These are phyloP conservation scores for Penicillium polonicum DNA, from an alignment of 2,329 filamentous ascomycete genomes.

Conservation along the genomic window DNA sequence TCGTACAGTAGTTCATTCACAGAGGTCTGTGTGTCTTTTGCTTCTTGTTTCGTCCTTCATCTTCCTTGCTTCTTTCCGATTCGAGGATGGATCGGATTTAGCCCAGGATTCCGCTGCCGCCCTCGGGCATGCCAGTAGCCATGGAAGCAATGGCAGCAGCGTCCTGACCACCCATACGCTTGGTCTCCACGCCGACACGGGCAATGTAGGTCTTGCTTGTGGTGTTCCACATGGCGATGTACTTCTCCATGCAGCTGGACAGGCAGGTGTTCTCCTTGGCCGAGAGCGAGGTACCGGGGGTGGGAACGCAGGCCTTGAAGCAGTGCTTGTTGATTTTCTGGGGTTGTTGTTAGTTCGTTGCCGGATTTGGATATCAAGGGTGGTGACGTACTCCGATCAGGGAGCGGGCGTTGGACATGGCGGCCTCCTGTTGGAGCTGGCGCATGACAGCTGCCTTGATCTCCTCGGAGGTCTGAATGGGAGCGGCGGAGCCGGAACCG, in stretches of 20 bases:
- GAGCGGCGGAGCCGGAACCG: slow-evolving; percentile 36
- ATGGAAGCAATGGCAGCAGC: slow-evolving; percentile 19
- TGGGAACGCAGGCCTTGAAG: slow-evolving; percentile 73
- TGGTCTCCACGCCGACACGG: slow-evolving; percentile 57
- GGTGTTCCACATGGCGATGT: slow-evolving; percentile 76
- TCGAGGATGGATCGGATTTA: background rate
- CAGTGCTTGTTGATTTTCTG: slow-evolving; percentile 80
- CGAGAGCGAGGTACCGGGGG: slow-evolving; percentile 64
- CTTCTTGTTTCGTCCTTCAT: slow-evolving; percentile 7
- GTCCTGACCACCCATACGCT: slow-evolving; percentile 42
- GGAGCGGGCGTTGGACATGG: slow-evolving; percentile 65
- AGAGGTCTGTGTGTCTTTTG: slow-evolving; percentile 9
- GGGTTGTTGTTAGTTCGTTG: background rate
- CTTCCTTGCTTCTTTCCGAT: slow-evolving; percentile 1
- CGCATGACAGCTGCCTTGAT: slow-evolving; percentile 59
- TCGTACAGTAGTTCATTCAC: slow-evolving; percentile 21
- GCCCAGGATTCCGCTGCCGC: slow-evolving; percentile 8
- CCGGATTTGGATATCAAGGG: background rate
- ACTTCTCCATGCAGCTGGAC: slow-evolving; percentile 79
- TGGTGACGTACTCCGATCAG: slow-evolving; percentile 63
- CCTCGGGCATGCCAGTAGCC: slow-evolving; percentile 16
- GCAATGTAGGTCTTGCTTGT: slow-evolving; percentile 68
- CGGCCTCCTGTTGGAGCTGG: slow-evolving; percentile 64
- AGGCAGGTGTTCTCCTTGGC: slow-evolving; percentile 69
- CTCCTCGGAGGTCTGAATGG: slow-evolving; percentile 31